Evolutionary conservation across 208 protist species (phyloP).

Genomic region (Acanthamoeba sp.): DNA sequence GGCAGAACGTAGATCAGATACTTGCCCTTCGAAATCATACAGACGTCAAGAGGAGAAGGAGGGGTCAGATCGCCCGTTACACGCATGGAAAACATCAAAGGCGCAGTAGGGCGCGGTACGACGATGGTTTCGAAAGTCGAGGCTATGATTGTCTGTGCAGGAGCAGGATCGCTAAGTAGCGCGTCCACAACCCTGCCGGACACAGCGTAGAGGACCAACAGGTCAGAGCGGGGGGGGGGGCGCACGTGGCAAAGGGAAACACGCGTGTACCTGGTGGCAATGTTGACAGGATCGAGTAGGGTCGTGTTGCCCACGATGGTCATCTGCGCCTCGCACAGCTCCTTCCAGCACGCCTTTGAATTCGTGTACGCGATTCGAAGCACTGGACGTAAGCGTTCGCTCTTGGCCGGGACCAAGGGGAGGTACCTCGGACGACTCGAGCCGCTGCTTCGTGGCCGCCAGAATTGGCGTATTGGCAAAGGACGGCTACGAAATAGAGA

Average conservation of each 20-base stretch:
- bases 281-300: not conserved
- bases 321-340: not conserved
- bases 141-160: not conserved
- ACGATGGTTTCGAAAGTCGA: not conserved
- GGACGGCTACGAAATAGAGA: not conserved
- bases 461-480: not conserved
- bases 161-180: not conserved
- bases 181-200: not conserved
- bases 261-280: not conserved
- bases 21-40: not conserved
- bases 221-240: too few relatives aligned
- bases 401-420: too few relatives aligned
- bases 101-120: not conserved
- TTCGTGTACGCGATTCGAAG: not conserved
- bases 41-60: too few relatives aligned
- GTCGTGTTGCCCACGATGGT: not conserved
- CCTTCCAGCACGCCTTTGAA: not conserved
- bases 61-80: not conserved
- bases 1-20: constrained; percentile 16
- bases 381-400: too few relatives aligned
- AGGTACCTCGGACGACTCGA: not conserved
- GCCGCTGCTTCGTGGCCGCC: not conserved
- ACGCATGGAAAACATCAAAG: not conserved
- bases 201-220: too few relatives aligned
- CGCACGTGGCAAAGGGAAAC: too few relatives aligned